Conservation (phyloP, 345 rosid species). For the Linum tenue region DNA sequence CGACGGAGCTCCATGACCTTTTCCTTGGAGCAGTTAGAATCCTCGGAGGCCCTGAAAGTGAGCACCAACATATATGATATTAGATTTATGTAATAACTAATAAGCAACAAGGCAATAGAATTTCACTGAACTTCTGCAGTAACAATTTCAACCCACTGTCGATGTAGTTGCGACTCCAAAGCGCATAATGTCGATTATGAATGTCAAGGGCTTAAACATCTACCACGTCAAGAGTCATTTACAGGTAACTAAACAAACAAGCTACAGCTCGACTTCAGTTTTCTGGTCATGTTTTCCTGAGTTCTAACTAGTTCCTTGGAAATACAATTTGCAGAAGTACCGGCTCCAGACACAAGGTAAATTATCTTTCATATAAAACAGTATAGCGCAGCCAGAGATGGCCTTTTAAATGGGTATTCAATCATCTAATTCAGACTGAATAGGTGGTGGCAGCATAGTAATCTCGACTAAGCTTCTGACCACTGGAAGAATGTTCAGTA, state of each 20-base stretch:
- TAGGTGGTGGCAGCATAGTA: no score
- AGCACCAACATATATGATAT: conserved; percentile 4
- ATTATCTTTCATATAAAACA: neutral
- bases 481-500: no score
- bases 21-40: conserved; percentile 23
- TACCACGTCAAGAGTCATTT: conserved; percentile 34
- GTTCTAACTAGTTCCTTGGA: neutral
- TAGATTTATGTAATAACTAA: neutral
- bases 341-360: conserved; percentile 23
- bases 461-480: no score
- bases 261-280: neutral
- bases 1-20: conserved; percentile 28
- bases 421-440: no score
- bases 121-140: neutral
- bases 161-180: conserved; percentile 32
- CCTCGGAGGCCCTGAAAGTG: conserved; percentile 33
- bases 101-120: conserved; percentile 8
- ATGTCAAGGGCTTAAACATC: conserved; percentile 25
- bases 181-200: conserved; percentile 26
- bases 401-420: no score
- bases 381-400: no score
- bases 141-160: neutral
- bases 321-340: conserved; percentile 24
- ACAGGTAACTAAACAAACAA: conserved; percentile 18
- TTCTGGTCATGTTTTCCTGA: neutral